Percentiles rank a stretch among this genome's conserved stretches.
Conservation (phyloP, 2,329 filamentous ascomycete species). For the Trichoderma brevicompactum region DNA sequence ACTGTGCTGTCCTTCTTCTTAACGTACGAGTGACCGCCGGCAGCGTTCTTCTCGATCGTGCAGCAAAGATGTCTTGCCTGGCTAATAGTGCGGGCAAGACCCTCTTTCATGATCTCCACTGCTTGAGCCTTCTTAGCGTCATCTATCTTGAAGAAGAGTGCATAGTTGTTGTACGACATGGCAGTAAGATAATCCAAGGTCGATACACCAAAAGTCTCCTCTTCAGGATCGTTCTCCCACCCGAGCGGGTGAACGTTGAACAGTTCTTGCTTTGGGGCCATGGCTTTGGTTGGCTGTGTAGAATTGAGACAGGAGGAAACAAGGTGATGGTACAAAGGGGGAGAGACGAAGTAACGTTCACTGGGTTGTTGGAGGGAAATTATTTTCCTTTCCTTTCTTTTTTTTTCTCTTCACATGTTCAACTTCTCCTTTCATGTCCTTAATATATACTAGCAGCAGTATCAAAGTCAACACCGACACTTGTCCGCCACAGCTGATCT, state of each 20-base stretch:
- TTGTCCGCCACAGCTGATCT: neutral
- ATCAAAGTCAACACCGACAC: neutral
- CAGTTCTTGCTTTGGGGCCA: constrained; percentile 14
- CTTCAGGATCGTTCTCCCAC: constrained; percentile 22
- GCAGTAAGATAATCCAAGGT: constrained; percentile 17
- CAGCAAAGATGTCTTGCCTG: constrained; percentile 14
- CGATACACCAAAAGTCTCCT: neutral
- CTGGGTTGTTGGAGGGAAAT: neutral
- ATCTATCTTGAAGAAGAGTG: constrained; percentile 18
- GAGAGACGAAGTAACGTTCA: neutral
- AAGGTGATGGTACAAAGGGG: neutral
- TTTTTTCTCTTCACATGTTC: neutral
- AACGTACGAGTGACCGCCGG: neutral
- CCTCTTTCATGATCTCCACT: constrained; percentile 8
- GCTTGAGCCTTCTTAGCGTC: neutral
- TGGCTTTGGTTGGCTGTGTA: neutral
- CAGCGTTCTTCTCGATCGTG: constrained; percentile 14
- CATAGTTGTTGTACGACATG: constrained; percentile 18
- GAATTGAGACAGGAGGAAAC: neutral
- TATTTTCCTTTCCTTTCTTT: neutral
- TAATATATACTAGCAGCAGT: neutral
- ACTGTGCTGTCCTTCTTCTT: constrained; percentile 20
- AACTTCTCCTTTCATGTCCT: neutral
- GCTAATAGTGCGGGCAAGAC: constrained; percentile 3
- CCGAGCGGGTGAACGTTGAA: constrained; percentile 9